Evolutionary conservation across 441 rosid genomes (phyloP), one percentile per base, ranked within the genome.

Genomic region (Sinapis alba): DNA sequence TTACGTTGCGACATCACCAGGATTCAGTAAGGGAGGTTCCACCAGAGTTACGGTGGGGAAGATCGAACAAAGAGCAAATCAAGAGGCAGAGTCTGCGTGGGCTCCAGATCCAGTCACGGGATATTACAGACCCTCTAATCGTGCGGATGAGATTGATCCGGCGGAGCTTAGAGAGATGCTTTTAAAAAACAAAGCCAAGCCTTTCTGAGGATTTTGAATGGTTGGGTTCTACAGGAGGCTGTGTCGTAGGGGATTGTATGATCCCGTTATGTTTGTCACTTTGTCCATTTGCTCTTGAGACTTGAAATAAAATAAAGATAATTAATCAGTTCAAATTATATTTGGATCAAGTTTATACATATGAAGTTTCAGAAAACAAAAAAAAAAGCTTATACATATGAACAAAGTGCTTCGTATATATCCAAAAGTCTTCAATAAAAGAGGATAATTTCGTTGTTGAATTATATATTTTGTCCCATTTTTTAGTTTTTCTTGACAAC

Each of bases 71-170:
- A 78, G 72, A 47, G 34, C 56, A 13, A 83, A 72, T 58, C 24
- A 82, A n/a, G 85, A 65, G 20, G 79, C 75, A 7, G 51, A 83
- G 9, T 74, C 81, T 15, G 80, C 90, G 0, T 92, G 97, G 97
- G 86, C 65, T 2, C 95, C 93, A 2, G 93, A 90, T 72, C 96
- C 96, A 3, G 79, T 85, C 34, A 90, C 92, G 0, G 96, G 96
- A 11, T 87, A 86, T 51, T 92, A 92, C 56, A 86, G 90, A 76
- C 97, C 97, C 0, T 77, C 71, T 2, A 87, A 87, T 58, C 28
- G 75, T 64, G 82, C 77, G 59, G 79, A 26, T 3, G 87, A 88
- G 88, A 81, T 92, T 51, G 96, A 90, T 50, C 83, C 92, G 16
- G 92, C 78, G 7, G 95, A 87, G 69, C 91, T 90, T 6, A 81